Evolutionary conservation across 495 filamentous ascomycete species (phyloP).

Genomic region (Symbiotaphrina buchneri): DNA sequence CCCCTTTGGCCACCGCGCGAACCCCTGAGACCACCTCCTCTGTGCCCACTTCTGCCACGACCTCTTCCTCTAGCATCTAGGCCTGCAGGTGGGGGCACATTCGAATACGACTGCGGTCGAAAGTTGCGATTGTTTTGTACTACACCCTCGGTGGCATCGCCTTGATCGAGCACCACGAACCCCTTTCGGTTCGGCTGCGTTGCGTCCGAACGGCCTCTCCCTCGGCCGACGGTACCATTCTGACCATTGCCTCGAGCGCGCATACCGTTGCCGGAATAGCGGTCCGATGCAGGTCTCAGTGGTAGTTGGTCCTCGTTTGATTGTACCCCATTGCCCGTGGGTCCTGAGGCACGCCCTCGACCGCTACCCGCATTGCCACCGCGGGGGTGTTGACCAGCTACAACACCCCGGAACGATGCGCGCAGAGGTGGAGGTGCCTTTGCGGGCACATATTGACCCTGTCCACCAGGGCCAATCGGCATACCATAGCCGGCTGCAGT

Average conservation of each 20-base stretch:
- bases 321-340: slow-evolving; percentile 8
- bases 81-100: slow-evolving; percentile 57
- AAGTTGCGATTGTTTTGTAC: slow-evolving; percentile 28
- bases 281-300: neutral
- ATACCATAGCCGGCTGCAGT: slow-evolving; percentile 37
- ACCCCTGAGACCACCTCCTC: slow-evolving; percentile 3
- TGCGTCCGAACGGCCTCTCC: slow-evolving; percentile 10
- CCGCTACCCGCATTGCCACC: slow-evolving; percentile 14
- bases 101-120: slow-evolving; percentile 37
- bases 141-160: slow-evolving; percentile 23
- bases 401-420: slow-evolving; percentile 49
- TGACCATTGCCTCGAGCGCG: neutral
- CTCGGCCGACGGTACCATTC: slow-evolving; percentile 4
- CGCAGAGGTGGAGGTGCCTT: slow-evolving; percentile 40
- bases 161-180: slow-evolving; percentile 27
- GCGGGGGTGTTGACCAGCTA: slow-evolving; percentile 17
- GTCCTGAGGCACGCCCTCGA: slow-evolving; percentile 5
- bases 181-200: slow-evolving; percentile 19
- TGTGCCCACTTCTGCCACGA: slow-evolving; percentile 12
- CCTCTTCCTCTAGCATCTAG: slow-evolving; percentile 36
- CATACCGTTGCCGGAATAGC: neutral
- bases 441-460: slow-evolving; percentile 47
- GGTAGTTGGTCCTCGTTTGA: neutral
- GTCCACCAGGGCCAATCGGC: slow-evolving; percentile 25
- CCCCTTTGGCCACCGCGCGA: slow-evolving; percentile 5